Percentiles rank a stretch among this genome's conserved stretches.
Conservation (phyloP, 345 rosid species). For the Psidium guajava region DNA sequence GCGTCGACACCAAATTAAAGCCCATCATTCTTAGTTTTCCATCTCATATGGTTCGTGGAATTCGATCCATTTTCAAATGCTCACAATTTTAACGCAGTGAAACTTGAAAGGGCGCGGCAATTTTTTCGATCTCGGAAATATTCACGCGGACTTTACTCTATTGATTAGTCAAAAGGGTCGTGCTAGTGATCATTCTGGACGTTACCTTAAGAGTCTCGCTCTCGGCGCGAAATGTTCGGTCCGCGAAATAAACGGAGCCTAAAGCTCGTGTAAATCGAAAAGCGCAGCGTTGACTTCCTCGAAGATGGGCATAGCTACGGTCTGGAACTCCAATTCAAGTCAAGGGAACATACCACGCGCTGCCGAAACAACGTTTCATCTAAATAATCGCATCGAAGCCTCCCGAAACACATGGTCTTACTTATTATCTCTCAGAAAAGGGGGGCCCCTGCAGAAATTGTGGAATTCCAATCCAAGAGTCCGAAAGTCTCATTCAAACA, state of each 20-base stretch:
- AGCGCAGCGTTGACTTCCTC: no score
- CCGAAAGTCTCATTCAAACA: background rate
- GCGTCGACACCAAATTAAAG: background rate
- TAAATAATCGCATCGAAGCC: background rate
- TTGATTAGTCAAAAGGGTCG: background rate
- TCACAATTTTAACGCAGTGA: no score
- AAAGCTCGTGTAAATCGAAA: no score
- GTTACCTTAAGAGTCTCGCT: background rate
- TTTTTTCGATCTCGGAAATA: no score
- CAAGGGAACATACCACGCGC: background rate
- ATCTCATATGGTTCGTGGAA: no score
- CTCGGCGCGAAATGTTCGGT: background rate
- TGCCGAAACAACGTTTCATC: no score
- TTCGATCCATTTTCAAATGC: no score
- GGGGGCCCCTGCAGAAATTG: background rate
- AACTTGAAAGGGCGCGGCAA: no score
- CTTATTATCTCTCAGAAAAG: background rate
- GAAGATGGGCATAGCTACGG: background rate
- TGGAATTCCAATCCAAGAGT: background rate
- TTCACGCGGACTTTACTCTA: no score
- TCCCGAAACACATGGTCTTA: background rate
- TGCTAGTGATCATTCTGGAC: background rate
- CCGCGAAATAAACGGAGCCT: no score
- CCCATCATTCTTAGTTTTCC: background rate
- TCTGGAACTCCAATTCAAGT: background rate